Base-by-base conservation (phyloP, 208 protist species). In the Leishmania tarentolae region DNA sequence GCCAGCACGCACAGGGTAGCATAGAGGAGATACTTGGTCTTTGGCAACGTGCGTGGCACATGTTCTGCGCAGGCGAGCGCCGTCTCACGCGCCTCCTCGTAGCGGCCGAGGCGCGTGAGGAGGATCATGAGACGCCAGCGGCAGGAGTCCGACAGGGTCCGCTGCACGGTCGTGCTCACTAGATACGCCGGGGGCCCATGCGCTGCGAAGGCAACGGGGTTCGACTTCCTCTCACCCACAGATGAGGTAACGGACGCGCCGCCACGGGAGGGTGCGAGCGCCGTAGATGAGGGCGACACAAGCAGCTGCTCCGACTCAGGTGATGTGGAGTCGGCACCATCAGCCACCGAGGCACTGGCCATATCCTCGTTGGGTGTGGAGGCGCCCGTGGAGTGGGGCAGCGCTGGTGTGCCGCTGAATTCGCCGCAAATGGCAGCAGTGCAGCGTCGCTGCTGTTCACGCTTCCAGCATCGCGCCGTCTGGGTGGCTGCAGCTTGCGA, bases 1-100 rank as follows among this genome's bases (percentile, higher is more conserved):
- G 90, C 91, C 28, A 96, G 85, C 19, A 92, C 78, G 74, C 85
- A 91, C 6, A 96, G 86, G 2, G 89, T 85, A 6, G 90, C 86
- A 70, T 86, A 90, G 68, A 96, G 80, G 75, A 88, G 91, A 53
- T 85, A 92, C 21, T 78, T 81, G 3, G 89, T 92, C 44, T 83
- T 84, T 0, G 93, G 91, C 4, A 92, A 74, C 19, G 46, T 46
- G 8, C 69, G 37, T 0, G 75, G 76, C 57, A 84, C 81, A 21
- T 3, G 40, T 13, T 72, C 81, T 9, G 81, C 81, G 35, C 76
- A 84, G 35, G 53, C 78, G 31, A 80, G 68, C 69, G 61, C 56
- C 53, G 93, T 69, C 56, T 91, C 79, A 72, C 87, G 84, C 31
- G 89, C 88, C 59, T 89, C 82, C 7, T 85, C 78, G 83, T 91